A percentile compares a stretch with the other conserved stretches of the same genome.
phyloP scores from a whole-genome alignment of 805 yeast genomes.

The Zygosaccharomyces lentus region DNA sequence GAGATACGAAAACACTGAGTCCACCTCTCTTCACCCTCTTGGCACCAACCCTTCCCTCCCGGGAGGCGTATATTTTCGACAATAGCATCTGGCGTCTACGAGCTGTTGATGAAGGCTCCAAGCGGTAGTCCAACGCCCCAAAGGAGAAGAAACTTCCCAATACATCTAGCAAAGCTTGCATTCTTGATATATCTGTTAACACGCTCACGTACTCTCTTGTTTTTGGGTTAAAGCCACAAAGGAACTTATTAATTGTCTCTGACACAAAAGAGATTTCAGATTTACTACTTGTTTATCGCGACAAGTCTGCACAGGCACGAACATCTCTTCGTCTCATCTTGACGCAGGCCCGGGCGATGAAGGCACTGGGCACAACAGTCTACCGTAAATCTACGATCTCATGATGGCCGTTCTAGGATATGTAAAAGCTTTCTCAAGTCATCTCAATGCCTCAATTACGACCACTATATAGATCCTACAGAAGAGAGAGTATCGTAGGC shows the following conservation, averaged over 20 bases:
- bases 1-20: slow-evolving; percentile 1
- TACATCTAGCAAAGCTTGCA: slow-evolving; percentile 1
- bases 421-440: too few species aligned
- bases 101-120: slow-evolving; percentile 20
- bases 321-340: not conserved
- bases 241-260: not conserved
- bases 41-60: not conserved
- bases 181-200: not conserved
- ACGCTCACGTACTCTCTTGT: not conserved
- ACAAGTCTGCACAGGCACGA: not conserved
- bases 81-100: slow-evolving; percentile 14
- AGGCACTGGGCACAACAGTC: not conserved
- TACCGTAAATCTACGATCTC: not conserved
- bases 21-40: slow-evolving; percentile 6
- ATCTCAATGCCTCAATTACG: too few species aligned
- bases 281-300: not conserved
- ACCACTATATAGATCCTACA: too few species aligned
- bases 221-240: not conserved
- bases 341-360: not conserved
- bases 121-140: slow-evolving; percentile 28
- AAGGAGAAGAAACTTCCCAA: slow-evolving; percentile 23
- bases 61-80: slow-evolving; percentile 15
- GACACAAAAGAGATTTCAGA: not conserved
- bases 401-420: not conserved
- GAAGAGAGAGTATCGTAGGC: too few species aligned